Evolutionary conservation across 2,329 filamentous ascomycete genomes (phyloP), one percentile per base, ranked within the genome.

Genomic region (Xylaria hypoxylon): DNA sequence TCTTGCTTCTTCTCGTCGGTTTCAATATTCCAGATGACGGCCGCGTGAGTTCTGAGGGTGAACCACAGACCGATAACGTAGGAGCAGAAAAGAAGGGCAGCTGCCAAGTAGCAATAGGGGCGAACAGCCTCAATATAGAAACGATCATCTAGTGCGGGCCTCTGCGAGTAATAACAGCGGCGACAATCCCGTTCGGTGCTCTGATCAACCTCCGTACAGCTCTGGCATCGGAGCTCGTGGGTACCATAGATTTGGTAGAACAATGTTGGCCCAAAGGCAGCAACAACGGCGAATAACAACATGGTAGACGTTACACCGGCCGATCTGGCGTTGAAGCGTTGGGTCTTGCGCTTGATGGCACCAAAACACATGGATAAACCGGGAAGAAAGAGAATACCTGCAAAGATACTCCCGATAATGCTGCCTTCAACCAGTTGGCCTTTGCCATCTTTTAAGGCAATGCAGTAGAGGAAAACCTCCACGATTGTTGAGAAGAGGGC

Each of bases 171-270:
- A 80, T 93, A 98, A 81, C 96, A 99, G 62, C 94, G 90, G 59
- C 92, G 90, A 77, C 96, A 99, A 77, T 98, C 95, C 65, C 90
- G 84, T 44, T 83, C 80, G n/a, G 76, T 74, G 4, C 80, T 79
- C 10, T 79, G 80, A 3, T 77, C 78, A 60, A 79, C 82, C 68
- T 89, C 85, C 53, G 86, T 81, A 67, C 86, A 89, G 62, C 86
- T 87, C 64, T 88, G 87, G 76, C 96, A 99, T 75, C 93, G 96
- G 59, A 99, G 87, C 81, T 99, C 94, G 77, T 99, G 96, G 55
- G 94, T 97, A 72, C 96, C 96, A 79, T 98, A 98, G 69, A 99
- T 97, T 77, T 99, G 95, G 80, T 98, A 99, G 81, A 99, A 99
- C 15, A 99, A 82, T 0, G 96, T 99, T 2, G 96, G 96, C 0